Evolutionary conservation across 257 asterid genomes (phyloP).

Genomic region (Solanum chiquidenum): DNA sequence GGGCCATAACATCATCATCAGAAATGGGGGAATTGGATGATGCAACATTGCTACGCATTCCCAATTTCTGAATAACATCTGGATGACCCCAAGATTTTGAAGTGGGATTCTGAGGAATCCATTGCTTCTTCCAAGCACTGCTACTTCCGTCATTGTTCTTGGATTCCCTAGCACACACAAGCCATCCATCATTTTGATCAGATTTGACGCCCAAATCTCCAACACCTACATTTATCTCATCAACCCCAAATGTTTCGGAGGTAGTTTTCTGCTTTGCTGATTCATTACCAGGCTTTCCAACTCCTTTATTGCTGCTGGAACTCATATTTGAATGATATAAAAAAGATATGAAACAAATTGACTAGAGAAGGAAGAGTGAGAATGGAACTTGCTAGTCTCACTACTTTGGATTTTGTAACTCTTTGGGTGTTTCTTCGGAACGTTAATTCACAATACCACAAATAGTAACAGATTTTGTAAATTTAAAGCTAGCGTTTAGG

Average conservation of each 20-base stretch:
- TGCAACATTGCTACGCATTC: not conserved
- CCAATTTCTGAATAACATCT: not conserved
- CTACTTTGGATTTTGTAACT: not conserved
- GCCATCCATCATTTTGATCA: not conserved
- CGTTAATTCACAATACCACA: not conserved
- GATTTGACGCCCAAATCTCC: not conserved
- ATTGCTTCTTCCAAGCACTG: not conserved
- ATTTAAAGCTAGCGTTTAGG: not conserved
- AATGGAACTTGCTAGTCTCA: not conserved
- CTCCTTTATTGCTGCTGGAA: not conserved
- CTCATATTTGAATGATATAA: not conserved
- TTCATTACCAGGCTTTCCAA: not conserved
- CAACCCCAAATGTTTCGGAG: not conserved
- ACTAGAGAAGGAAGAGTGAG: not conserved
- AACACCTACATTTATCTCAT: not conserved
- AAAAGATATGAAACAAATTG: not conserved
- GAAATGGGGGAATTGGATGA: not conserved
- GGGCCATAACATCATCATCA: not conserved
- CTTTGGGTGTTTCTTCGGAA: not conserved
- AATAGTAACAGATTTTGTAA: not conserved
- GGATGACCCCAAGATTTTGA: not conserved
- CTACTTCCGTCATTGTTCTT: not conserved
- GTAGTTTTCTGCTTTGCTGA: not conserved
- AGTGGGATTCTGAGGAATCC: not conserved
- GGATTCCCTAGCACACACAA: not conserved